Evolutionary conservation across 176 grass and related monocot genomes (phyloP).

Genomic region (Guadua angustifolia): DNA sequence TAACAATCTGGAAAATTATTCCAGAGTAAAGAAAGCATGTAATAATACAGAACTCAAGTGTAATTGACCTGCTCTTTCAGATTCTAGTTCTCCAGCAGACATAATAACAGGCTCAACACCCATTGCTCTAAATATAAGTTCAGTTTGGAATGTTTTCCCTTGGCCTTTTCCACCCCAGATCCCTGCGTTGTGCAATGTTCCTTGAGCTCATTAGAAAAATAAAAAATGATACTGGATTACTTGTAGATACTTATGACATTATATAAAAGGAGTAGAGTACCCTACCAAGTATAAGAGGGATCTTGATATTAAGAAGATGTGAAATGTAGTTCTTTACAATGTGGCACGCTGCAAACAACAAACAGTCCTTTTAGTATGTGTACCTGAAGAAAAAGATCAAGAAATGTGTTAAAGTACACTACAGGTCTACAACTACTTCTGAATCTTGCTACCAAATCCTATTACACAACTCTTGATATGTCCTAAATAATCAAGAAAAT

Average conservation of each 20-base stretch:
- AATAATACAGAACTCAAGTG: slow-evolving; percentile 14
- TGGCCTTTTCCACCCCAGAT: slow-evolving; percentile 98
- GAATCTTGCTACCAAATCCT: slow-evolving; percentile 3
- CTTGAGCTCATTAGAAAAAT: slow-evolving; percentile 24
- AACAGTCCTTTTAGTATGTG: slow-evolving; percentile 52
- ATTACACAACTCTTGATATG: not conserved
- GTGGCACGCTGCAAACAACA: slow-evolving; percentile 79
- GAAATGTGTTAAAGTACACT: slow-evolving; percentile 25
- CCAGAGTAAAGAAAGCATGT: slow-evolving; percentile 2
- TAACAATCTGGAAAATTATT: not conserved
- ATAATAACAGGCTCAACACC: slow-evolving; percentile 91
- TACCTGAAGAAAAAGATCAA: slow-evolving; percentile 38
- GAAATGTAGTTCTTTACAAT: slow-evolving; percentile 94
- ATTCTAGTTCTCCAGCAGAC: slow-evolving; percentile 95
- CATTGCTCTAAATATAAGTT: slow-evolving; percentile 94
- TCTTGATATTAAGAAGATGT: slow-evolving; percentile 70
- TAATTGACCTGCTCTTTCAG: slow-evolving; percentile 83
- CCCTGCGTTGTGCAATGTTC: slow-evolving; percentile 53
- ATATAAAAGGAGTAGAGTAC: slow-evolving; percentile 10
- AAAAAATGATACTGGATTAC: slow-evolving; percentile 2
- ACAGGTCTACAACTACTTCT: not conserved
- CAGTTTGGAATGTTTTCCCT: slow-evolving; percentile 95
- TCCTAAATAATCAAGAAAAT: slow-evolving; percentile 6
- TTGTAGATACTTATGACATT: slow-evolving; percentile 11
- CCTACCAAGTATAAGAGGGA: slow-evolving; percentile 89